Evolutionary conservation across 768 basidiomycete species (phyloP).

Genomic region (Tremella fuciformis): DNA sequence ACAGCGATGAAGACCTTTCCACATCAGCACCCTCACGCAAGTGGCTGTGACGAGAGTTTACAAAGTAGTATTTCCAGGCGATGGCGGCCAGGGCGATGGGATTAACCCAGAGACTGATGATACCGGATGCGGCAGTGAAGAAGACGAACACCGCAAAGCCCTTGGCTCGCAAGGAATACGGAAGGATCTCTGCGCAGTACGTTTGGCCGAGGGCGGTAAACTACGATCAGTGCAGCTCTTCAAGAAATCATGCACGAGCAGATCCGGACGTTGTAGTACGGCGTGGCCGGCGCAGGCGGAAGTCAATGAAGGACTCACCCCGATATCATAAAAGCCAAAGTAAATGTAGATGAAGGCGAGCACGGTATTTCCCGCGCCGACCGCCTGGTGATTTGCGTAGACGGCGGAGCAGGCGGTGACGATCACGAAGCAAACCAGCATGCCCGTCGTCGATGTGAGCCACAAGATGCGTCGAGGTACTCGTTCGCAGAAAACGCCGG

Average conservation of each 20-base stretch:
- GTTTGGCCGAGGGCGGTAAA: not conserved
- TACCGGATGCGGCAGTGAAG: slow-evolving; percentile 5
- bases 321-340: not conserved
- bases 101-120: slow-evolving; percentile 17
- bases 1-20: too few species aligned
- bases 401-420: not conserved
- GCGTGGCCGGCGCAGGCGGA: not conserved
- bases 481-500: slow-evolving; percentile 9
- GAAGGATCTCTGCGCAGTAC: slow-evolving; percentile 40
- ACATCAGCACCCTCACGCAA: too few species aligned
- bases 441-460: not conserved
- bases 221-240: not conserved
- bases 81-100: slow-evolving; percentile 28
- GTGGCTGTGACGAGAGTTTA: too few species aligned
- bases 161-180: slow-evolving; percentile 24
- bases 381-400: not conserved
- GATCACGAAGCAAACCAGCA: not conserved
- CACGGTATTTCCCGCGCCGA: not conserved
- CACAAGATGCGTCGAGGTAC: slow-evolving; percentile 12
- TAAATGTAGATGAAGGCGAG: slow-evolving; percentile 2
- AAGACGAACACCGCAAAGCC: slow-evolving; percentile 26
- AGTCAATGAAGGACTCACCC: not conserved
- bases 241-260: too few species aligned
- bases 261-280: too few species aligned
- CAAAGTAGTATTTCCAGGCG: slow-evolving; percentile 31